These are phyloP conservation scores for Endogone sp. DNA, from an alignment of 192 early-diverging fungal species.

Conservation along the genomic window DNA sequence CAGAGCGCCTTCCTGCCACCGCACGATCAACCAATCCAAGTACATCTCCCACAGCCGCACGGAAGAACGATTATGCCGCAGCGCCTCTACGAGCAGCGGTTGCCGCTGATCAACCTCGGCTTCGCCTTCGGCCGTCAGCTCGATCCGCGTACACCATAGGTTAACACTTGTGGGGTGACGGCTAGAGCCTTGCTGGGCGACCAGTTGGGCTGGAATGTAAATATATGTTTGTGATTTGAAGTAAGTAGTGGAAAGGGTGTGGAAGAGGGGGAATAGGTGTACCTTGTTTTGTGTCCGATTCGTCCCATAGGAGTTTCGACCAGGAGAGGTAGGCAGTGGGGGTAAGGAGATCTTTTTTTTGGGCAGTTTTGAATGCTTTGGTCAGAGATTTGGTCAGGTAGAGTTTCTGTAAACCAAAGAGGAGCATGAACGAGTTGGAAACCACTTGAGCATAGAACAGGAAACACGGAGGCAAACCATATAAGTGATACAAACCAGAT, in stretches of 20 bases:
- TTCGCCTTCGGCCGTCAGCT: slow-evolving; percentile 6
- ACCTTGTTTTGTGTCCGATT: slow-evolving; percentile 6
- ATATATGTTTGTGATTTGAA: slow-evolving; percentile 3
- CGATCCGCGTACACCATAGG: slow-evolving; percentile 40
- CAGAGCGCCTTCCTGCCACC: slow-evolving; percentile 35
- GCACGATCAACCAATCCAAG: slow-evolving; percentile 28
- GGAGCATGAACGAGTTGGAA: slow-evolving; percentile 14
- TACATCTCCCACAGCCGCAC: slow-evolving; percentile 49
- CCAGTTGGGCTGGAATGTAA: slow-evolving; percentile 20
- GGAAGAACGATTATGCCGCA: slow-evolving; percentile 33
- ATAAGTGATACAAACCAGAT: slow-evolving; percentile 47
- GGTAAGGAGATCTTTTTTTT: slow-evolving; percentile 36
- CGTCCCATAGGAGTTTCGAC: slow-evolving; percentile 28
- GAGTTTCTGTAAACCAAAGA: slow-evolving; percentile 34
- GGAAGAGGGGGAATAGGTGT: not conserved
- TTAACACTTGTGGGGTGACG: slow-evolving; percentile 31
- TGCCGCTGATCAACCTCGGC: slow-evolving; percentile 19
- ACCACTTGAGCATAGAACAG: not conserved
- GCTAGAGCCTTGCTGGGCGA: slow-evolving; percentile 32
- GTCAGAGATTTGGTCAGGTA: slow-evolving; percentile 57
- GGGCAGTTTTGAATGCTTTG: slow-evolving; percentile 42
- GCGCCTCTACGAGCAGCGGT: slow-evolving; percentile 32
- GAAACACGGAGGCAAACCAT: no score
- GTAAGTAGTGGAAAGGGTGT: not conserved
- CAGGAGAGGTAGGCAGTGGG: slow-evolving; percentile 51